These are phyloP conservation scores for Tylopilus balloui DNA, from an alignment of 768 basidiomycete genomes.

Conservation along the genomic window DNA sequence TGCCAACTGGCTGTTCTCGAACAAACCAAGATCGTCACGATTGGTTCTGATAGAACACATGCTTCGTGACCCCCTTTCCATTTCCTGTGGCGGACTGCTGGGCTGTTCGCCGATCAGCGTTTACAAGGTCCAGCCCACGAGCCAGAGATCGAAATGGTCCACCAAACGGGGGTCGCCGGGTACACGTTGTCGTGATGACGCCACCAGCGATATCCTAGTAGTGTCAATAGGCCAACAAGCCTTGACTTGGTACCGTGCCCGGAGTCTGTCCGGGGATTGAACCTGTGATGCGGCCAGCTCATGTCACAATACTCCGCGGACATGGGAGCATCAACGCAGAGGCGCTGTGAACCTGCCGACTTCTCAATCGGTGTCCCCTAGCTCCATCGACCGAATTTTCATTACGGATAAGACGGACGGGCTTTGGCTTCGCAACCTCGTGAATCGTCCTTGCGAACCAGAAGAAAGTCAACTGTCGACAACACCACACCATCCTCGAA, in stretches of 20 bases:
- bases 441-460: slow-evolving; percentile 8
- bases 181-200: slow-evolving; percentile 2
- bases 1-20: slow-evolving; percentile 17
- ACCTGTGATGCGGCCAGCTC: neutral
- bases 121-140: neutral
- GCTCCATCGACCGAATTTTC: slow-evolving; percentile 16
- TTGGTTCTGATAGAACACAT: slow-evolving; percentile 21
- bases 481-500: neutral
- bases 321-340: slow-evolving; percentile 10
- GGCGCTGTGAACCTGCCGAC: slow-evolving; percentile 13
- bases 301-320: slow-evolving; percentile 25
- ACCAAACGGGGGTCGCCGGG: neutral
- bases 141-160: slow-evolving; percentile 1
- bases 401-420: slow-evolving; percentile 22
- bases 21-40: slow-evolving; percentile 21
- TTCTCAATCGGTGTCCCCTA: slow-evolving; percentile 12
- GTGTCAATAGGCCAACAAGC: neutral
- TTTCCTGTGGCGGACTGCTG: slow-evolving; percentile 1
- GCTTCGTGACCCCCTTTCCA: slow-evolving; percentile 7
- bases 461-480: neutral
- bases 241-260: slow-evolving; percentile 1
- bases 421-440: slow-evolving; percentile 13
- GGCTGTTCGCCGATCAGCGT: slow-evolving; percentile 24
- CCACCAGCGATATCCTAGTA: neutral
- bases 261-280: slow-evolving; percentile 12